A percentile compares a stretch with the other conserved stretches of the same genome.
These are phyloP conservation scores for Trametes sp. DNA, from an alignment of 1,284 basidiomycete species.

Conservation along the genomic window DNA sequence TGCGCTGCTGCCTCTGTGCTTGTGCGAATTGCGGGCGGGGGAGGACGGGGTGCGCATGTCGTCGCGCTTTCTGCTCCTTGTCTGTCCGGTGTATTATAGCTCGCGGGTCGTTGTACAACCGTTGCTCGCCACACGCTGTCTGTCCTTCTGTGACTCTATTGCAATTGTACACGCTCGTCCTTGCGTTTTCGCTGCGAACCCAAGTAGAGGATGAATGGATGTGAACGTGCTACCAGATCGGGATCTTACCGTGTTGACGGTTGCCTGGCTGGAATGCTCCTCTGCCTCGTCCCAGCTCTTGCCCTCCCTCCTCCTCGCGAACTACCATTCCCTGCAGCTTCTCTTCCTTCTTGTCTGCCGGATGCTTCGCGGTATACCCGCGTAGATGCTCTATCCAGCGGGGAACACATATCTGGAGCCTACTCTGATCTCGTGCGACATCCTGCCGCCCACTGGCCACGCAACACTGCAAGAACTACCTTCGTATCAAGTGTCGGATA, in stretches of 20 bases:
- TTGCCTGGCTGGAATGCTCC: slow-evolving; percentile 6
- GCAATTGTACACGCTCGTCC: slow-evolving; percentile 19
- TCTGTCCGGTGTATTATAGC: slow-evolving; percentile 26
- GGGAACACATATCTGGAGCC: too few relatives aligned
- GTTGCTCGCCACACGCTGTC: slow-evolving; percentile 21
- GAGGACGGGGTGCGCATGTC: not conserved
- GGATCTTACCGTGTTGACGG: slow-evolving; percentile 11
- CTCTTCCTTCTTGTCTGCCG: not conserved
- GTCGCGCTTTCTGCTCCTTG: not conserved
- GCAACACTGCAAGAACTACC: too few relatives aligned
- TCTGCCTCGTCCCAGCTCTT: not conserved
- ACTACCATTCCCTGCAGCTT: not conserved
- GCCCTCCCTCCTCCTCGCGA: not conserved
- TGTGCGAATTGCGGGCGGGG: slow-evolving; percentile 7
- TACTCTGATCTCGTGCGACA: too few relatives aligned
- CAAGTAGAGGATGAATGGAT: not conserved
- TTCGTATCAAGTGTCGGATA: too few relatives aligned
- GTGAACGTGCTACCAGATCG: not conserved
- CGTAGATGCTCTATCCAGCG: too few relatives aligned
- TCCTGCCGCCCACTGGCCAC: too few relatives aligned
- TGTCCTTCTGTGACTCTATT: slow-evolving; percentile 18
- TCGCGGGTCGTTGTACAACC: slow-evolving; percentile 22
- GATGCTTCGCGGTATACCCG: not conserved
- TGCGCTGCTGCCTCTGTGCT: slow-evolving; percentile 8
- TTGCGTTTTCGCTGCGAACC: not conserved